Base-by-base conservation (phyloP, 257 asterid species). In the Solanum verrucosum region DNA sequence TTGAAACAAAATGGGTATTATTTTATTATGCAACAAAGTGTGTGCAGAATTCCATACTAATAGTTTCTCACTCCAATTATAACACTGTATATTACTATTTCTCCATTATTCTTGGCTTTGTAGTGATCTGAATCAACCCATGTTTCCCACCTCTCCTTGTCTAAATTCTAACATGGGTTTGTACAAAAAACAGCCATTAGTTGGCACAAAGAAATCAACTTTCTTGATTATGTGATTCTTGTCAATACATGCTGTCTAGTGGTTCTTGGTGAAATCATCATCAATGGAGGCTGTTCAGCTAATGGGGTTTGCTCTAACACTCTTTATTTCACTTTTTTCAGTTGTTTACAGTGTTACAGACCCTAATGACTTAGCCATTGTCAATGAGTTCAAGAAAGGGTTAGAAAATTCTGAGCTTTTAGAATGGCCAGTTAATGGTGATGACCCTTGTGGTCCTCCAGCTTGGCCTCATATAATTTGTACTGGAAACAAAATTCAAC, bases 401-500 rank as follows among this genome's bases (percentile, higher is more conserved):
- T 73, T 96, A 82, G 90, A 92, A 82, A 96, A 95, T 91, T 91
- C 93, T 8, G 95, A 96, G 92, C 96, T 95, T 23, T 83, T 96
- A 75, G 85, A 91, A 7, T 96, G 99, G 99, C 98, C 98, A 25
- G 91, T 83, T 31, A 90, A 88, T 83, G 91, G 95, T 83, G 90
- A 88, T 86, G 96, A 96, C 93, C 98, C 99, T 4, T 96, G 99
- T 85, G 99, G 98, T 15, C 93, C 98, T 52, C 98, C 97, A 29
- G 77, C 88, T 7, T 96, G 99, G 99, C 94, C 93, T 1, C 96
- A 95, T 89, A 52, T 96, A 4, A 91, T 40, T 82, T 96, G 99
- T 63, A 40, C 89, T 15, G 93, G 88, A 21, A 85, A 81, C 86
- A 89, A 94, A 42, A 96, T 96, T 38, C 46, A 95, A 6, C 99